phyloP scores from a whole-genome alignment of 345 rosid genomes.

The Brassica juncea region DNA sequence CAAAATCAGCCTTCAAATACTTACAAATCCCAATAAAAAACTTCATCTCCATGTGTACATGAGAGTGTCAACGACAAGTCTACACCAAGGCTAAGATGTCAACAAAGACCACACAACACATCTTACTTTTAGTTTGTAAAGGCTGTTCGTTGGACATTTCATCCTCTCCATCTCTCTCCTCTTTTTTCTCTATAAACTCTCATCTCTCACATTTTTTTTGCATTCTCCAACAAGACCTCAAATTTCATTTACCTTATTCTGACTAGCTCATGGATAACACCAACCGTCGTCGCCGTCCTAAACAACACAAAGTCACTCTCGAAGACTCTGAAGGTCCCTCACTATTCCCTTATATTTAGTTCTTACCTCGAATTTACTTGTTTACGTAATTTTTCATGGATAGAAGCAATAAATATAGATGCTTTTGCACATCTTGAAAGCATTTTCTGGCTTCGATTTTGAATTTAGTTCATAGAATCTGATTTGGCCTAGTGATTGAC shows the following conservation, averaged over 20 bases:
- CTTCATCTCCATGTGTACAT: slow-evolving; percentile 17
- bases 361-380: not conserved
- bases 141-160: slow-evolving; percentile 37
- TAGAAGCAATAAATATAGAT: not conserved
- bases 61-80: slow-evolving; percentile 45
- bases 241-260: not conserved
- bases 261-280: slow-evolving; percentile 28
- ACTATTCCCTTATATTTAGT: not conserved
- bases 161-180: slow-evolving; percentile 14
- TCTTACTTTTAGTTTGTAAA: slow-evolving; percentile 36
- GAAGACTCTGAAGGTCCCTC: slow-evolving; percentile 40
- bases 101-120: slow-evolving; percentile 37
- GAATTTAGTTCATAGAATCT: not conserved
- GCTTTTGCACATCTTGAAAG: slow-evolving; percentile 17
- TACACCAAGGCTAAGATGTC: slow-evolving; percentile 35
- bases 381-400: not conserved
- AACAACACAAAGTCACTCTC: slow-evolving; percentile 18
- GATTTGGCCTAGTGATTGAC: not conserved
- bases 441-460: not conserved
- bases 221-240: slow-evolving; percentile 17
- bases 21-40: slow-evolving; percentile 27
- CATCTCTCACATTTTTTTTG: slow-evolving; percentile 19
- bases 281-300: slow-evolving; percentile 36
- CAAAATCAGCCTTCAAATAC: slow-evolving; percentile 13
- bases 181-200: slow-evolving; percentile 23